A percentile compares a stretch with the other conserved stretches of the same genome.
These are phyloP conservation scores for Fusarium dlaminii DNA, from an alignment of 2,329 filamentous ascomycete genomes.

Conservation along the genomic window DNA sequence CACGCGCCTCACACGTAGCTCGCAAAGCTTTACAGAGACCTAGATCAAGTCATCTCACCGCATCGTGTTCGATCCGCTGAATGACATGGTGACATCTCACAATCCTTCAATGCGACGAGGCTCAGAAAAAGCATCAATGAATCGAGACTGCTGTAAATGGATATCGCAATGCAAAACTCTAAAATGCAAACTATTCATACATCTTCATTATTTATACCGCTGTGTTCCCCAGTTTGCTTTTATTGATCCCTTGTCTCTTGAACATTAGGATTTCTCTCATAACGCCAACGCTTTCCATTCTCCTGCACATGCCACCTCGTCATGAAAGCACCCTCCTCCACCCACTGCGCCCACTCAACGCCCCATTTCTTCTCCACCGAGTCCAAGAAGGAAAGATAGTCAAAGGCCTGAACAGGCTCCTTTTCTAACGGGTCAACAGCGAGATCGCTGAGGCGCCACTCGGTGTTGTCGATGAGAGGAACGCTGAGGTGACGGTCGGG, in stretches of 20 bases:
- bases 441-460: conserved; percentile 46
- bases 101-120: neutral
- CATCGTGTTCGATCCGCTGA: too few relatives aligned
- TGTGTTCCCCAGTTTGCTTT: neutral
- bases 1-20: too few relatives aligned
- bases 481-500: conserved; percentile 44
- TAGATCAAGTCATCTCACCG: too few relatives aligned
- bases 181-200: conserved; percentile 1
- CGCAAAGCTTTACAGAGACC: too few relatives aligned
- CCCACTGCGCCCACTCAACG: conserved; percentile 42
- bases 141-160: neutral
- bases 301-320: conserved; percentile 49
- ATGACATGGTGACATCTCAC: neutral
- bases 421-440: conserved; percentile 41
- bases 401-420: conserved; percentile 38
- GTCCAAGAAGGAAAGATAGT: conserved; percentile 36
- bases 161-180: neutral
- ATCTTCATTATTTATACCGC: neutral
- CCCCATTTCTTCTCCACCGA: conserved; percentile 40
- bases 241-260: conserved; percentile 3
- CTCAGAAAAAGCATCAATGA: neutral
- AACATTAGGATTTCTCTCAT: conserved; percentile 23
- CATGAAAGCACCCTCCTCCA: conserved; percentile 45
- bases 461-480: conserved; percentile 45
- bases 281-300: conserved; percentile 48